These are phyloP conservation scores for Diaporthe helianthi DNA, from an alignment of 2,329 filamentous ascomycete genomes.

Conservation along the genomic window DNA sequence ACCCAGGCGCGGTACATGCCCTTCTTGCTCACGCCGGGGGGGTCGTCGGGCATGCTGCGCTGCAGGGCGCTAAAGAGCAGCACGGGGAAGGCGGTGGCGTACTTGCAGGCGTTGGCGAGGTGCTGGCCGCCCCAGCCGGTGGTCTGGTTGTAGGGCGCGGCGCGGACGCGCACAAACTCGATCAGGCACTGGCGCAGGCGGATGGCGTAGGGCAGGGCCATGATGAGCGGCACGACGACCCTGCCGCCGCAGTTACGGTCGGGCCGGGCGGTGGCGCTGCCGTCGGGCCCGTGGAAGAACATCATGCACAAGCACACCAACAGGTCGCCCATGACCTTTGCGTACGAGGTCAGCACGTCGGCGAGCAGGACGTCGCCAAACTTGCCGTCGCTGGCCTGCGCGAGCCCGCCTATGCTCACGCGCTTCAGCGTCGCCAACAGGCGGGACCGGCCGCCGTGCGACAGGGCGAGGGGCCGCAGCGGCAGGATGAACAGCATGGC, in stretches of 20 bases:
- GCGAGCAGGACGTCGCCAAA: conserved; percentile 94
- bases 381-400: conserved; percentile 85
- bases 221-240: conserved; percentile 82
- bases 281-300: conserved; percentile 70
- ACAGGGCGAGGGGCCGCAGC: conserved; percentile 66
- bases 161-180: conserved; percentile 78
- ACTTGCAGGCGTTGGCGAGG: conserved; percentile 93
- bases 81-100: conserved; percentile 92
- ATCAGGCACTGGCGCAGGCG: conserved; percentile 91
- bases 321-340: conserved; percentile 88
- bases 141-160: conserved; percentile 60
- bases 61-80: conserved; percentile 81
- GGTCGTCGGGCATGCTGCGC: conserved; percentile 60
- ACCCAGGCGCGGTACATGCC: conserved; percentile 69
- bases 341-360: conserved; percentile 93
- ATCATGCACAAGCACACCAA: conserved; percentile 89
- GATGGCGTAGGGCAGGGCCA: conserved; percentile 83
- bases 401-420: conserved; percentile 83
- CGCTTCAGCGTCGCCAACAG: conserved; percentile 79
- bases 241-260: conserved; percentile 82
- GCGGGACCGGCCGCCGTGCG: conserved; percentile 74
- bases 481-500: conserved; percentile 76
- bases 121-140: conserved; percentile 83
- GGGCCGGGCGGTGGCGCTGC: conserved; percentile 79
- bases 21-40: conserved; percentile 48